These are phyloP conservation scores for Golubevia pallescens DNA, from an alignment of 1,284 basidiomycete species.

Conservation along the genomic window DNA sequence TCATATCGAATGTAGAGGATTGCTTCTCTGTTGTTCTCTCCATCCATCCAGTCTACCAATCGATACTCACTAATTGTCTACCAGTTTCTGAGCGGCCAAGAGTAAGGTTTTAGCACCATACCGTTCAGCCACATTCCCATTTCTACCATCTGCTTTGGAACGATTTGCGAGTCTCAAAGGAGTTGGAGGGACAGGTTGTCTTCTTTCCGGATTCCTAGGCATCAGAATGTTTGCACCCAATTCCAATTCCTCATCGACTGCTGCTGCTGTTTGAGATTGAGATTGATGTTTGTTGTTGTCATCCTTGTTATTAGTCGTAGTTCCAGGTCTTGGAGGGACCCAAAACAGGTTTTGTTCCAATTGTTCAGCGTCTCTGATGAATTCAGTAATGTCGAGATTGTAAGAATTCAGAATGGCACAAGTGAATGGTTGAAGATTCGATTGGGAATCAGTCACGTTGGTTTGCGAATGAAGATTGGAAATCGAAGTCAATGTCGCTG, in stretches of 20 bases:
- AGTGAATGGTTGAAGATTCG: constrained; percentile 33
- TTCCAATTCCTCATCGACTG: too few relatives aligned
- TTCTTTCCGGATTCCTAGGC: constrained; percentile 12
- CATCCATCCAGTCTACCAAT: too few relatives aligned
- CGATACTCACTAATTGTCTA: constrained; percentile 31
- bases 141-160: not conserved
- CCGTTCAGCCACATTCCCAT: constrained; percentile 6
- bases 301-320: not conserved
- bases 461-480: too few relatives aligned
- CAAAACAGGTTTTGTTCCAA: constrained; percentile 49
- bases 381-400: constrained; percentile 40
- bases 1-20: too few relatives aligned
- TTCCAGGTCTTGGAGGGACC: constrained; percentile 28
- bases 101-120: constrained; percentile 27
- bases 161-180: constrained; percentile 6
- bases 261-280: not conserved
- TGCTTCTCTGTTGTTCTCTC: too few relatives aligned
- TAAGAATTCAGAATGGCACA: constrained; percentile 47
- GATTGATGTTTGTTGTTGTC: not conserved
- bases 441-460: not conserved
- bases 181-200: constrained; percentile 16
- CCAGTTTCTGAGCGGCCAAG: constrained; percentile 37
- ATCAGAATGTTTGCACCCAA: too few relatives aligned
- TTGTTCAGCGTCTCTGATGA: constrained; percentile 57
- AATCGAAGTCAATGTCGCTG: too few relatives aligned